Evolutionary conservation across 177 flowering plant species (phyloP).

Genomic region (Vitis hybrid): DNA sequence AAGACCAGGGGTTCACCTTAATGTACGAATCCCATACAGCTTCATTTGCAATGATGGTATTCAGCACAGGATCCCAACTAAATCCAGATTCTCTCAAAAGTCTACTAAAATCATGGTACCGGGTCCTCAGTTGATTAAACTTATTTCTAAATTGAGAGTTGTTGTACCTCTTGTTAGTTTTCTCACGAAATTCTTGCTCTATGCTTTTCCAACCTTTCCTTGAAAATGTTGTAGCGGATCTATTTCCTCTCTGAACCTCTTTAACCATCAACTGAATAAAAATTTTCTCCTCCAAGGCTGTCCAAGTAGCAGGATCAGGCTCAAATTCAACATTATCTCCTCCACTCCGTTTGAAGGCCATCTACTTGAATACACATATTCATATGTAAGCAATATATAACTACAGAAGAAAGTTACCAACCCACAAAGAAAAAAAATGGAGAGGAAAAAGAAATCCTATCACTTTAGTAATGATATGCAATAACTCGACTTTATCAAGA

Average conservation of each 20-base stretch:
- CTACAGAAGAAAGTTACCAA: background rate
- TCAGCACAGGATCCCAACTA: conserved; percentile 8
- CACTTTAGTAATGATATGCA: background rate
- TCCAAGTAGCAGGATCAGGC: conserved; percentile 1
- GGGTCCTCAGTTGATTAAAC: conserved; percentile 15
- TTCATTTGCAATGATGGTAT: conserved; percentile 7
- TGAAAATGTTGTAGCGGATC: conserved; percentile 14
- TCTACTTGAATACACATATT: background rate
- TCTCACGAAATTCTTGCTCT: conserved; percentile 14
- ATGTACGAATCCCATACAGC: conserved; percentile 2
- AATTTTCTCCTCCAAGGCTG: conserved; percentile 4
- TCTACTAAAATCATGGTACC: conserved; percentile 12
- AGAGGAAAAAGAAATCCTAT: background rate
- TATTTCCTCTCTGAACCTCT: conserved; percentile 15
- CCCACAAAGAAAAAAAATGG: background rate
- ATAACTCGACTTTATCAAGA: background rate
- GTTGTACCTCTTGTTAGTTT: conserved; percentile 15
- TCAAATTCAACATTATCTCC: background rate
- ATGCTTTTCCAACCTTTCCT: conserved; percentile 15
- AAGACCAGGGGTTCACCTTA: conserved; percentile 1
- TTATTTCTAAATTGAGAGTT: conserved; percentile 17
- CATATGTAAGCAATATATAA: background rate
- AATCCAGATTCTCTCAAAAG: conserved; percentile 3
- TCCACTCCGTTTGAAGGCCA: conserved; percentile 1
- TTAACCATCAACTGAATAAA: conserved; percentile 14